These are phyloP conservation scores for Amaranthus cruentus DNA, from an alignment of 148 eudicot genomes.

Conservation along the genomic window DNA sequence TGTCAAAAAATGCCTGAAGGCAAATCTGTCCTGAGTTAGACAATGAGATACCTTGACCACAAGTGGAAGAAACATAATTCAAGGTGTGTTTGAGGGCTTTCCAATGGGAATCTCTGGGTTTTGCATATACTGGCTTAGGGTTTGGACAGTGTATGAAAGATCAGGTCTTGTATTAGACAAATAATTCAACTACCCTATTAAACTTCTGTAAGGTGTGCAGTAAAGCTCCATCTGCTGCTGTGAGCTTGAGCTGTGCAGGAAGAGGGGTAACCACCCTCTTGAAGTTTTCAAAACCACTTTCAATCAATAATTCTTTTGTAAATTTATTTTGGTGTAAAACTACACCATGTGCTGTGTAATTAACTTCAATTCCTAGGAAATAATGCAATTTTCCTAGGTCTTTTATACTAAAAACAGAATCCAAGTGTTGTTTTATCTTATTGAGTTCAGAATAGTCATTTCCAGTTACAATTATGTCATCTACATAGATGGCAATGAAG, in stretches of 20 bases:
- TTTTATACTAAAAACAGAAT: neutral
- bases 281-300: no score
- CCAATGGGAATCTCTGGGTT: neutral
- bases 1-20: neutral
- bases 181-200: neutral
- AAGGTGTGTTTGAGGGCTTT: neutral
- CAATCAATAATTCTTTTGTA: neutral
- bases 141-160: neutral
- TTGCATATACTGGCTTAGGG: neutral
- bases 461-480: neutral
- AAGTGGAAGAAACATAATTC: neutral
- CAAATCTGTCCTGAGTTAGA: no score
- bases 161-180: neutral
- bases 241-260: neutral
- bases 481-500: neutral
- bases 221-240: neutral
- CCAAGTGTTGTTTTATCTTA: neutral
- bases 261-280: neutral
- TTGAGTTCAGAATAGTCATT: neutral
- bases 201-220: neutral
- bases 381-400: neutral
- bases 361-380: neutral
- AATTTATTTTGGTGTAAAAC: neutral
- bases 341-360: neutral
- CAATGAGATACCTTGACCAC: neutral